phyloP scores from a whole-genome alignment of 176 grass and related monocot species.

The Triticum monococcum region DNA sequence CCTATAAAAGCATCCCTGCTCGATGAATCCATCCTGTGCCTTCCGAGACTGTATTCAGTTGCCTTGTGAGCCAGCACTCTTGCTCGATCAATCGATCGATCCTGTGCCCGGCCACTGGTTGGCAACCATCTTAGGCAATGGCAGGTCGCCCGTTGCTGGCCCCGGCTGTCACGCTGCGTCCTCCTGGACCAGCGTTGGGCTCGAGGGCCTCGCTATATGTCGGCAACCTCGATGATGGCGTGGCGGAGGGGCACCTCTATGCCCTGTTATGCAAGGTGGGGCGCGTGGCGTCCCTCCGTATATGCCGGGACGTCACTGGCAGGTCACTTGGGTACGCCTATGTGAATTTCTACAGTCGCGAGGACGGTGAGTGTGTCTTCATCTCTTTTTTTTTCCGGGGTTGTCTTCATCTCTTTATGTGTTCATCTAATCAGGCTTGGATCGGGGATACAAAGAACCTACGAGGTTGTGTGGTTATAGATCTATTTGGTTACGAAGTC shows the following conservation, averaged over 20 bases:
- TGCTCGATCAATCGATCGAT: too few relatives aligned
- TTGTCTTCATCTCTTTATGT: not conserved
- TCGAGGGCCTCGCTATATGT: not conserved
- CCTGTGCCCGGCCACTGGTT: not conserved
- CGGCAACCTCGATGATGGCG: not conserved
- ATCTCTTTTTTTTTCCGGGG: not conserved
- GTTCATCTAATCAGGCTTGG: too few relatives aligned
- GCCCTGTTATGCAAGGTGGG: not conserved
- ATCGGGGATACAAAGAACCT: too few relatives aligned
- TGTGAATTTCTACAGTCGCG: conserved; percentile 34
- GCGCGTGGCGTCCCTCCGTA: not conserved
- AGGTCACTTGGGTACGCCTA: not conserved
- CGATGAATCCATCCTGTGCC: too few relatives aligned
- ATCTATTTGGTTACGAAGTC: too few relatives aligned
- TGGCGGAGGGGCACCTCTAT: not conserved
- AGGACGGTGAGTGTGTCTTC: conserved; percentile 25
- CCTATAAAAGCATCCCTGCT: too few relatives aligned
- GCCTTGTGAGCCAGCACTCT: too few relatives aligned
- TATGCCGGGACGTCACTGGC: not conserved
- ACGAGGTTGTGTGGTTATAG: too few relatives aligned
- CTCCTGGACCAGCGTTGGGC: not conserved
- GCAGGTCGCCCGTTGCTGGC: not conserved
- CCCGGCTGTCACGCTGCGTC: rapidly evolving
- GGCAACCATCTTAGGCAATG: not conserved
- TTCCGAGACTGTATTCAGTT: too few relatives aligned